Percentiles rank a stretch among this genome's conserved stretches.
Conservation (phyloP, 2,329 filamentous ascomycete species). For the Hymenoscyphus salicellus region DNA sequence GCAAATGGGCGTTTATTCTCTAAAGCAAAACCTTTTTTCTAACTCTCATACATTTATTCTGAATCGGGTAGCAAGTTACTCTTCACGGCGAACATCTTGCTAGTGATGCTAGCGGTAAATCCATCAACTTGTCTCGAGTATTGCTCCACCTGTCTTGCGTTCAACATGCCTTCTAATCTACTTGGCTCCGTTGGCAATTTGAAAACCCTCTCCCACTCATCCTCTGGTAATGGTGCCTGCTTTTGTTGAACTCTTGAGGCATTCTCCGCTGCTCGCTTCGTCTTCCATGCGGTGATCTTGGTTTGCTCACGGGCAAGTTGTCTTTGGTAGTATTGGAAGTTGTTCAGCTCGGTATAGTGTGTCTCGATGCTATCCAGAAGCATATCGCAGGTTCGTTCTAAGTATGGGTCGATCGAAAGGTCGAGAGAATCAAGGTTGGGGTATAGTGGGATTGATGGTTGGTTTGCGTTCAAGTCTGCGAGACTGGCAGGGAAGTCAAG, state of each 20-base stretch:
- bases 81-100: slow-evolving; percentile 98
- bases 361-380: slow-evolving; percentile 95
- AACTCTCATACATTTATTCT: slow-evolving; percentile 16
- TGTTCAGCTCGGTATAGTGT: slow-evolving; percentile 98
- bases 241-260: slow-evolving; percentile 79
- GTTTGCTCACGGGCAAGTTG: slow-evolving; percentile 89
- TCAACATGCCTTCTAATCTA: slow-evolving; percentile 88
- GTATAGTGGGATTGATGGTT: slow-evolving; percentile 64
- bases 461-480: slow-evolving; percentile 68
- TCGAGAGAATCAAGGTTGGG: slow-evolving; percentile 85
- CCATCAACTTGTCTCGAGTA: slow-evolving; percentile 96
- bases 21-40: slow-evolving; percentile 1
- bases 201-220: slow-evolving; percentile 97
- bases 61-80: slow-evolving; percentile 57
- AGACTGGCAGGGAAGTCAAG: slow-evolving; percentile 76
- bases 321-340: slow-evolving; percentile 96
- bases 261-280: slow-evolving; percentile 96
- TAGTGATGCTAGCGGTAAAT: slow-evolving; percentile 84
- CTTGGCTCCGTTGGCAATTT: slow-evolving; percentile 95
- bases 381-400: slow-evolving; percentile 97
- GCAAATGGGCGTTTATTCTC: neutral
- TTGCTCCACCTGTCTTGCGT: slow-evolving; percentile 94
- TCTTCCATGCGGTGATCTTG: slow-evolving; percentile 95
- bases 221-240: slow-evolving; percentile 84
- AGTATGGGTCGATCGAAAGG: slow-evolving; percentile 91